Evolutionary conservation across 2,329 filamentous ascomycete species (phyloP).

Genomic region (Epichloe bromicola): DNA sequence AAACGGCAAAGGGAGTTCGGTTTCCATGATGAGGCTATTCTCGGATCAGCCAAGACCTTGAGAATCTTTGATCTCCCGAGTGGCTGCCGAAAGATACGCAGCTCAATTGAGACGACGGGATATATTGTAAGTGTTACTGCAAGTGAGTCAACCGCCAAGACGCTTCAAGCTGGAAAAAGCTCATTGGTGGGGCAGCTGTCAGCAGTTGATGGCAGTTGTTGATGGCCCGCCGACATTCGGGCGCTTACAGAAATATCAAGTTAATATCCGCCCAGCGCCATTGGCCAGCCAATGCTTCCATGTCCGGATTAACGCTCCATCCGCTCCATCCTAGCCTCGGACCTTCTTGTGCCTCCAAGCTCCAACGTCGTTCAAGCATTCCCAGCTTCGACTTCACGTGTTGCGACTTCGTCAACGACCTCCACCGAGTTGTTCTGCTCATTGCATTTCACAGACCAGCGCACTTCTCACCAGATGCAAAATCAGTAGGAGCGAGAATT

Average conservation of each 20-base stretch:
- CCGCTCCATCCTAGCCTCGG: too few relatives aligned
- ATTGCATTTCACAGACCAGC: neutral
- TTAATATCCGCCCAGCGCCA: too few relatives aligned
- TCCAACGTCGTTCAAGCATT: neutral
- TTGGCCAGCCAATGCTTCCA: neutral
- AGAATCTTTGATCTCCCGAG: neutral
- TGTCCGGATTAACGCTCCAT: neutral
- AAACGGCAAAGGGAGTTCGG: conserved; percentile 50
- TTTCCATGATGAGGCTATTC: conserved; percentile 39
- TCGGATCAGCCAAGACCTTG: neutral
- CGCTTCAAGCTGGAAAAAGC: neutral
- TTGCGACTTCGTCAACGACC: neutral
- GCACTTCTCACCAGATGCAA: neutral
- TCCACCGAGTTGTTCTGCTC: neutral
- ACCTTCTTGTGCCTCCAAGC: neutral
- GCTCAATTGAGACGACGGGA: neutral
- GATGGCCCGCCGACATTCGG: neutral
- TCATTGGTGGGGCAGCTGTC: neutral
- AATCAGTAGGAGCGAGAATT: neutral
- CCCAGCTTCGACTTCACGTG: neutral
- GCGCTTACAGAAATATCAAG: too few relatives aligned
- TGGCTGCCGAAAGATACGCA: neutral
- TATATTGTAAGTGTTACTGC: neutral
- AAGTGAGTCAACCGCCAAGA: conserved; percentile 6
- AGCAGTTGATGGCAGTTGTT: neutral